phyloP scores from a whole-genome alignment of 164 flowering plant species.

The Vitis vinifera region ASM3070453v1 NC_081809.1:6798501-6799000 shows the following conservation, averaged over 20 bases:
- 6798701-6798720: too few species aligned
- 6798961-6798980: neutral
- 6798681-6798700: too few species aligned
- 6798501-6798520: neutral
- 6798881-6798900: neutral
- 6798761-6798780: neutral
- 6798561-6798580: neutral
- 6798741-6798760: neutral
- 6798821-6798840: too few species aligned
- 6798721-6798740: too few species aligned
- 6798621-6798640: too few species aligned
- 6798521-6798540: neutral
- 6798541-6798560: neutral
- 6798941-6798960: neutral
- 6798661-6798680: too few species aligned
- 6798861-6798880: too few species aligned
- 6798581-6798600: neutral
- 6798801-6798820: too few species aligned
- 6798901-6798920: neutral
- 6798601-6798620: neutral
- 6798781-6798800: too few species aligned
- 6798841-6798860: too few species aligned
- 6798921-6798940: neutral
- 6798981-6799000: constrained; percentile 7
- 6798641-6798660: too few species aligned